Conservation (phyloP, 1,139 yeast species). For the Entelexis sorbosivorans region DNA sequence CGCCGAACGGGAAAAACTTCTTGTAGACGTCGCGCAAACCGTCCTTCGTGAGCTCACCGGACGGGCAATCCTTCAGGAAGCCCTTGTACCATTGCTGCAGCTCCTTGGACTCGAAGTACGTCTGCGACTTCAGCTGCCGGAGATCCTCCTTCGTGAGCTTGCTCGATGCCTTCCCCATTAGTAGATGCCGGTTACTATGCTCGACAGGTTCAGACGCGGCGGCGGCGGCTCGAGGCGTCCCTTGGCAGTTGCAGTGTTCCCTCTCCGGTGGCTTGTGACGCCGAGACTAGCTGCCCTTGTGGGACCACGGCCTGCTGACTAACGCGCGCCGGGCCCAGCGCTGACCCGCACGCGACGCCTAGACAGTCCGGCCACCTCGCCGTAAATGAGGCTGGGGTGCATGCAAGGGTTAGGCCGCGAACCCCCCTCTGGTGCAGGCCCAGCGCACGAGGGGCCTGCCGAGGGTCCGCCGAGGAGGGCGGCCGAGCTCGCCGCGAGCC, state of each 20-base stretch:
- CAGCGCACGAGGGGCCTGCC: no score
- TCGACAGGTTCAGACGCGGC: not conserved
- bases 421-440: no score
- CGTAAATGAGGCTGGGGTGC: not conserved
- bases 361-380: no score
- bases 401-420: constrained; percentile 1
- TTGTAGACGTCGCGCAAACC: constrained; percentile 88
- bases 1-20: constrained; percentile 97
- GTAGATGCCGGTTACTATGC: not conserved
- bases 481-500: no score
- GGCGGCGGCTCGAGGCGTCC: not conserved
- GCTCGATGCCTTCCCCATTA: constrained; percentile 92
- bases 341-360: no score
- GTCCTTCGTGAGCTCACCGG: constrained; percentile 74
- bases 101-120: constrained; percentile 87
- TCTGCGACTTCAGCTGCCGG: constrained; percentile 66
- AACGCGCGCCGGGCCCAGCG: no score
- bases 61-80: constrained; percentile 84
- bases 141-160: constrained; percentile 87
- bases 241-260: not conserved
- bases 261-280: not conserved
- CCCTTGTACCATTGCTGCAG: constrained; percentile 98
- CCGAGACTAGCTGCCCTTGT: not conserved
- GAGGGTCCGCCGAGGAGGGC: no score
- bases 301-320: not conserved